These are phyloP conservation scores for Pluteus cervinus DNA, from an alignment of 768 basidiomycete genomes.

Conservation along the genomic window DNA sequence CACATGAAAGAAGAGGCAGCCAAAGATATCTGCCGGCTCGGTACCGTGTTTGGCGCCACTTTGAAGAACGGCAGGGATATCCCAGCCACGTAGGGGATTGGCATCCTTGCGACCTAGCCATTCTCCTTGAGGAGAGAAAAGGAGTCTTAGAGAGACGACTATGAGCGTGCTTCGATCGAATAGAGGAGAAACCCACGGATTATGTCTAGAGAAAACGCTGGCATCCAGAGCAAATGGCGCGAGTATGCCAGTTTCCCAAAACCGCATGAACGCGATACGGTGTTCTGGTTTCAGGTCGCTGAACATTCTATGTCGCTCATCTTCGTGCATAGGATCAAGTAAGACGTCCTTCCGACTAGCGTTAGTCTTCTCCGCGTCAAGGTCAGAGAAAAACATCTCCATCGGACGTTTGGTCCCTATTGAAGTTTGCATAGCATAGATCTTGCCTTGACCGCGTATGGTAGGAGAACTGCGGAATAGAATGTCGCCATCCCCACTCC, in stretches of 20 bases:
- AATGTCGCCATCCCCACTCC: slow-evolving; percentile 25
- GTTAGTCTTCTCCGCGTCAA: slow-evolving; percentile 21
- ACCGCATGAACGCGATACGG: slow-evolving; percentile 27
- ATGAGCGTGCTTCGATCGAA: not conserved
- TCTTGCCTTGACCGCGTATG: slow-evolving; percentile 27
- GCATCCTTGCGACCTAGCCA: slow-evolving; percentile 38
- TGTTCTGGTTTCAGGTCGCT: slow-evolving; percentile 33
- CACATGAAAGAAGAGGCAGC: slow-evolving; percentile 39
- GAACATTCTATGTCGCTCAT: slow-evolving; percentile 36
- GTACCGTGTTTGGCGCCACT: slow-evolving; percentile 29
- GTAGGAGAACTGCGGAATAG: slow-evolving; percentile 27
- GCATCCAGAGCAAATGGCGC: slow-evolving; percentile 30
- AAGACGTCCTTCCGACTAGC: slow-evolving; percentile 23
- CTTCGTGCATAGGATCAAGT: slow-evolving; percentile 28
- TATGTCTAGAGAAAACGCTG: slow-evolving; percentile 28
- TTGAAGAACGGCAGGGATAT: slow-evolving; percentile 32
- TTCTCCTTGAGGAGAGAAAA: slow-evolving; percentile 37
- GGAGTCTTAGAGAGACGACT: slow-evolving; percentile 21
- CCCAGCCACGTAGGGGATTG: slow-evolving; percentile 46
- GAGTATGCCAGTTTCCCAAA: slow-evolving; percentile 33
- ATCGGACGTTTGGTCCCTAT: slow-evolving; percentile 29
- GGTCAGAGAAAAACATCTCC: slow-evolving; percentile 31
- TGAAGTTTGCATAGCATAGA: slow-evolving; percentile 31
- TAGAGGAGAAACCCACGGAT: slow-evolving; percentile 22
- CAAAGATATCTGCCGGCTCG: slow-evolving; percentile 30